Evolutionary conservation across 345 rosid genomes (phyloP).

Genomic region (Combretum micranthum): DNA sequence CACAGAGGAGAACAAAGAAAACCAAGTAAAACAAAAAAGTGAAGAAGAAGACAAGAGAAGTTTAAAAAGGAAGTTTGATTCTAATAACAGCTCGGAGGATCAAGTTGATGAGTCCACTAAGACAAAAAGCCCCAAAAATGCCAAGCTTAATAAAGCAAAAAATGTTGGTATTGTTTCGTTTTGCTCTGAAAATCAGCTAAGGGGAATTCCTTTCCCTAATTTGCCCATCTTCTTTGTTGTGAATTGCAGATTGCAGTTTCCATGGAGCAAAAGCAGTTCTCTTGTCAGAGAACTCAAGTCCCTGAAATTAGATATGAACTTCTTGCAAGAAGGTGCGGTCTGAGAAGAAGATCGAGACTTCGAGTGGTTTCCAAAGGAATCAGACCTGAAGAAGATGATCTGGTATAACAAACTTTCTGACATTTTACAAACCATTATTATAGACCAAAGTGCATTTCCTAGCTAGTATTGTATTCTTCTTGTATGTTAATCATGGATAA

Average conservation of each 20-base stretch:
- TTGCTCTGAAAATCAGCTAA: neutral
- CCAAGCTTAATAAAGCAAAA: constrained; percentile 58
- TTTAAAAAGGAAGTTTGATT: constrained; percentile 59
- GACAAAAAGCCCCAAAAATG: constrained; percentile 34
- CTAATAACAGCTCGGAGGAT: constrained; percentile 27
- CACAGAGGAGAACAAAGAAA: constrained; percentile 22
- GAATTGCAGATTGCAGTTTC: constrained; percentile 67
- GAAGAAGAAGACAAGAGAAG: constrained; percentile 29
- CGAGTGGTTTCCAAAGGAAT: constrained; percentile 65
- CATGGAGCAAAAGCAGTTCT: constrained; percentile 71
- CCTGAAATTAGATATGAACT: constrained; percentile 60
- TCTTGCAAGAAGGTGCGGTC: constrained; percentile 65
- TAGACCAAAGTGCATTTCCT: no score
- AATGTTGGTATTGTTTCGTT: constrained; percentile 33
- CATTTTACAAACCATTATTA: neutral
- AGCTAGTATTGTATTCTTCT: neutral
- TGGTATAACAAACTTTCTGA: constrained; percentile 28
- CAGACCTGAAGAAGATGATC: constrained; percentile 92
- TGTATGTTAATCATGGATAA: neutral
- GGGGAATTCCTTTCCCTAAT: neutral
- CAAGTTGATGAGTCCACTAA: constrained; percentile 24
- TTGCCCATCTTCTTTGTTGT: neutral
- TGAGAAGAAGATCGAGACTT: constrained; percentile 79
- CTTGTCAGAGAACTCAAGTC: constrained; percentile 72
- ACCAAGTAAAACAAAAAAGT: constrained; percentile 6